Conservation (phyloP, 2,329 filamentous ascomycete species). For the Tolypocladium album region DNA sequence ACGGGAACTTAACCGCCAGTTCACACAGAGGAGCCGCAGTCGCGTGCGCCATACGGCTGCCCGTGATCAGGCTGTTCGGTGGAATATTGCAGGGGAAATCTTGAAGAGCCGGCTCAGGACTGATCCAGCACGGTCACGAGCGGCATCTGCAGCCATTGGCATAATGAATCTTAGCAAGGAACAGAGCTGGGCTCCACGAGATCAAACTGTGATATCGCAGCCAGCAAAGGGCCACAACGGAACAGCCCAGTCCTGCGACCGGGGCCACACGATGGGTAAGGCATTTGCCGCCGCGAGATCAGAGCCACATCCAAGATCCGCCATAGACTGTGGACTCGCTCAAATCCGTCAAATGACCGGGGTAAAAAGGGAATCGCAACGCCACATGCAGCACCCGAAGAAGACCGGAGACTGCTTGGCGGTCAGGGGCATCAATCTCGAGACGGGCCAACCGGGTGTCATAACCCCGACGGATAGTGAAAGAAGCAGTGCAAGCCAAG, state of each 20-base stretch:
- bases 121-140: not conserved
- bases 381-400: conserved; percentile 33
- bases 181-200: conserved; percentile 9
- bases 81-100: conserved; percentile 23
- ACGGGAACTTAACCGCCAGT: conserved; percentile 1
- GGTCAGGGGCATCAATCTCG: conserved; percentile 46
- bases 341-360: conserved; percentile 6
- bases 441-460: conserved; percentile 41
- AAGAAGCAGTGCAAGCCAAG: conserved; percentile 20
- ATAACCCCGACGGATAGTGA: conserved; percentile 39
- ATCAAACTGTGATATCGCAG: not conserved
- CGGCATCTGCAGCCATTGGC: not conserved
- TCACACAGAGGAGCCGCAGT: conserved; percentile 7
- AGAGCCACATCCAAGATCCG: not conserved
- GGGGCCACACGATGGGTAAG: not conserved
- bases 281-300: too few relatives aligned
- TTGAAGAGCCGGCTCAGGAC: conserved; percentile 3
- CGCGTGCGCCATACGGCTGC: conserved; percentile 10
- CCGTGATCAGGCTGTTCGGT: conserved; percentile 20
- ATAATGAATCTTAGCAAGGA: conserved; percentile 1
- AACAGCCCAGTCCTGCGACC: too few relatives aligned
- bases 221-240: not conserved
- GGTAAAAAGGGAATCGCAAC: conserved; percentile 19
- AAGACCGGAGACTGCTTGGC: conserved; percentile 48
- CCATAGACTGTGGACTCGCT: not conserved